A percentile compares a stretch with the other conserved stretches of the same genome.
These are phyloP conservation scores for Rhizoclosmatium sp. DNA, from an alignment of 192 early-diverging fungal species.

Conservation along the genomic window DNA sequence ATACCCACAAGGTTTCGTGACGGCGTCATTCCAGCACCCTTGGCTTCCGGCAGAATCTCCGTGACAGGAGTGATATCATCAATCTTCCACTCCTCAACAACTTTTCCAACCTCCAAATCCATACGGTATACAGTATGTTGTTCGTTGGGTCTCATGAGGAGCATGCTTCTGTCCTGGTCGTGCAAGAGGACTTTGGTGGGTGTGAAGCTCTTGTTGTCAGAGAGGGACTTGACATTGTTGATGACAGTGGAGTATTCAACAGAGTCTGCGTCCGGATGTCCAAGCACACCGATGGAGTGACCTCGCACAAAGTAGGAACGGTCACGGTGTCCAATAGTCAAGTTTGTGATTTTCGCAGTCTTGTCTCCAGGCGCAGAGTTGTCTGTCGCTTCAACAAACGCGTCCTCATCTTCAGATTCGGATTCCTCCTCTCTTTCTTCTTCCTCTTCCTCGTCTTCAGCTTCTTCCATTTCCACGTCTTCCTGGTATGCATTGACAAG, in stretches of 20 bases:
- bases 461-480: constrained; percentile 72
- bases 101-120: constrained; percentile 90
- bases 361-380: constrained; percentile 27
- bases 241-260: constrained; percentile 85
- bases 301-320: constrained; percentile 93
- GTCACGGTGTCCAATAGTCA: constrained; percentile 86
- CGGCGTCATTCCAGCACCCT: constrained; percentile 80
- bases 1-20: constrained; percentile 82
- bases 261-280: constrained; percentile 74
- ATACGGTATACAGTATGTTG: constrained; percentile 81
- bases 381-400: constrained; percentile 7
- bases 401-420: constrained; percentile 50
- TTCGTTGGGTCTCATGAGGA: constrained; percentile 78
- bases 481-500: constrained; percentile 77
- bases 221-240: constrained; percentile 68
- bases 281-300: constrained; percentile 88
- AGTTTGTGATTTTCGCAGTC: constrained; percentile 72
- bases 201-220: constrained; percentile 65
- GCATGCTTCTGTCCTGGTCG: constrained; percentile 80
- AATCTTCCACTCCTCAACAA: constrained; percentile 94
- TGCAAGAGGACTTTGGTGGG: constrained; percentile 86
- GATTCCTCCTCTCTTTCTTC: constrained; percentile 54
- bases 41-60: constrained; percentile 74
- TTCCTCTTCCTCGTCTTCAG: constrained; percentile 56
- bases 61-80: constrained; percentile 75